Evolutionary conservation across 345 rosid species (phyloP).

Genomic region (Citrus maxima): DNA sequence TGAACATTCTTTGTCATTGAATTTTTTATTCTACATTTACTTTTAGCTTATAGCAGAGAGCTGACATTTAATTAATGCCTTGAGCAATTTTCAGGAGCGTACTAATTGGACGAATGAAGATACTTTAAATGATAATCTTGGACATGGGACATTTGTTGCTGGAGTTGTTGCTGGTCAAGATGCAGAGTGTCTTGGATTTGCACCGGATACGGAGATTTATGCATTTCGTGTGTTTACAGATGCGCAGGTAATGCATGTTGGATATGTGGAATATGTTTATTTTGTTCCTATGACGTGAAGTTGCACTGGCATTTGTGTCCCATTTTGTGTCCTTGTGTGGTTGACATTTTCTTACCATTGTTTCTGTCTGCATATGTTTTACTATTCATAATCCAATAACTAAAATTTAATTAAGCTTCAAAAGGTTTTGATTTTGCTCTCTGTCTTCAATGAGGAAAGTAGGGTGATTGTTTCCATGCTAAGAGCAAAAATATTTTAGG

Average conservation of each 20-base stretch:
- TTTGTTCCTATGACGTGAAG: neutral
- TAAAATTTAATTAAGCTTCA: neutral
- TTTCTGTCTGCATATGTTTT: neutral
- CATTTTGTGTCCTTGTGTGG: neutral
- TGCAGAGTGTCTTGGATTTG: constrained; percentile 92
- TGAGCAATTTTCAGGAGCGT: constrained; percentile 67
- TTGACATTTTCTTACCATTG: neutral
- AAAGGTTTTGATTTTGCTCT: neutral
- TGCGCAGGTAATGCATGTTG: constrained; percentile 85
- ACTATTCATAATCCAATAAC: neutral
- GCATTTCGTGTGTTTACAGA: constrained; percentile 97
- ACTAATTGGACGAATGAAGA: constrained; percentile 98
- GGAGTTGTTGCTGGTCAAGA: constrained; percentile 95
- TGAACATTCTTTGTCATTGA: neutral
- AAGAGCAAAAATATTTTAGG: constrained; percentile 3
- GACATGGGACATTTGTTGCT: constrained; percentile 98
- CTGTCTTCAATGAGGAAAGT: neutral
- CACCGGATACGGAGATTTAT: constrained; percentile 89
- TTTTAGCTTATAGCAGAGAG: constrained; percentile 21
- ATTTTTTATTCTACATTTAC: neutral
- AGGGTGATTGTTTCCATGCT: neutral
- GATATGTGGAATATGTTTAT: constrained; percentile 11
- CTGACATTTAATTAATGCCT: constrained; percentile 20
- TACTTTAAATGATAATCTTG: constrained; percentile 97
- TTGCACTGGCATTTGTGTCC: neutral